Percentiles rank a stretch among this genome's conserved stretches.
Evolutionary conservation across 2,329 filamentous ascomycete species (phyloP).

Genomic region (Ophiostoma ips): DNA sequence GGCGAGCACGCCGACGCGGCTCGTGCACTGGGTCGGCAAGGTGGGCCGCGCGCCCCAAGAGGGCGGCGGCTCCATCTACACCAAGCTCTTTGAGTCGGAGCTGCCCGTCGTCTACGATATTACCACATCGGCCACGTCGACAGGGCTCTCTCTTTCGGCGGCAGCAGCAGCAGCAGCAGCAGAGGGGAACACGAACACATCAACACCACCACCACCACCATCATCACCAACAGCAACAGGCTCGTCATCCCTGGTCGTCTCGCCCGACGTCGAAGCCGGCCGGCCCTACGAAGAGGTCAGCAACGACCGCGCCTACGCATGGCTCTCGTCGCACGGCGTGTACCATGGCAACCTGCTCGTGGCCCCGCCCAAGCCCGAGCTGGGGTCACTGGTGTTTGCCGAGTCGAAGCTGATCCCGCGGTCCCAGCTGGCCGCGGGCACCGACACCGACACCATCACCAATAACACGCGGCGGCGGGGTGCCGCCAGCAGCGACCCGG

Average conservation of each 20-base stretch:
- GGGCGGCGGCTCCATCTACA: conserved; percentile 73
- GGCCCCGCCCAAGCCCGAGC: conserved; percentile 42
- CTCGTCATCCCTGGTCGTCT: conserved; percentile 56
- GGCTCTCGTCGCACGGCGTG: conserved; percentile 77
- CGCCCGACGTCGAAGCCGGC: conserved; percentile 51
- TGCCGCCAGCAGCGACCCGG: conserved; percentile 31
- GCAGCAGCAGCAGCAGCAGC: not conserved
- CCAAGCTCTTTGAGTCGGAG: conserved; percentile 77
- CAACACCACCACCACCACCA: conserved; percentile 15
- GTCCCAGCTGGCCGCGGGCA: conserved; percentile 50
- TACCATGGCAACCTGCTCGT: conserved; percentile 70
- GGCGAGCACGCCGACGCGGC: conserved; percentile 60
- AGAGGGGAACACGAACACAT: conserved; percentile 13
- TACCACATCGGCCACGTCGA: conserved; percentile 21
- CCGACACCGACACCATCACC: conserved; percentile 49
- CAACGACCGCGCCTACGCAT: conserved; percentile 68
- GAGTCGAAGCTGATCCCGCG: conserved; percentile 66
- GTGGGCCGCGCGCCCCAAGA: conserved; percentile 55
- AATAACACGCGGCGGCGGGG: conserved; percentile 47
- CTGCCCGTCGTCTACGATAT: conserved; percentile 65
- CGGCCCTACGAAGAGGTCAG: conserved; percentile 39
- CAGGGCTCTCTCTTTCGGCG: no score
- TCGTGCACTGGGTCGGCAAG: conserved; percentile 72
- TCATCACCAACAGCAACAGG: conserved; percentile 30
- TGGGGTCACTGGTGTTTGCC: conserved; percentile 62